Evolutionary conservation across 768 basidiomycete genomes (phyloP).

Genomic region (Scleroderma bovista): DNA sequence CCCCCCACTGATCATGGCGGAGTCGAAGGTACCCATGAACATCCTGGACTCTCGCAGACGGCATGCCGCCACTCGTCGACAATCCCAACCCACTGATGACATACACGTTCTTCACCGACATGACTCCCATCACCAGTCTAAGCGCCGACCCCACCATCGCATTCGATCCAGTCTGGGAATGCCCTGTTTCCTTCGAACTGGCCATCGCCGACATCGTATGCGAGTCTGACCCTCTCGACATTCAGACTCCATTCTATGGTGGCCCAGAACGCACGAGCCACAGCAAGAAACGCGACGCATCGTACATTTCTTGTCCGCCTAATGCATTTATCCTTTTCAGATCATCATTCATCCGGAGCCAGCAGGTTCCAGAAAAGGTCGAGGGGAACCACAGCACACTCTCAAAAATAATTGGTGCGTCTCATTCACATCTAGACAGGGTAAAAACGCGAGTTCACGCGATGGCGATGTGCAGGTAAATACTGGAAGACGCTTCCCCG

Average conservation of each 20-base stretch:
- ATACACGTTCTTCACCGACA: slow-evolving; percentile 60
- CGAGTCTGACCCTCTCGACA: slow-evolving; percentile 11
- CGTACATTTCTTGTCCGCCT: slow-evolving; percentile 77
- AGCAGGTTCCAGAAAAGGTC: slow-evolving; percentile 69
- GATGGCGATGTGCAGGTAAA: slow-evolving; percentile 41
- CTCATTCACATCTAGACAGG: neutral
- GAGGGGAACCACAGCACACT: slow-evolving; percentile 77
- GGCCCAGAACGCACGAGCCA: slow-evolving; percentile 40
- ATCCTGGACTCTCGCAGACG: slow-evolving; percentile 30
- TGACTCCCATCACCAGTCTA: slow-evolving; percentile 48
- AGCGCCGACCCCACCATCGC: slow-evolving; percentile 29
- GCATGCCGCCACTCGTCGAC: slow-evolving; percentile 49
- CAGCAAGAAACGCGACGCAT: slow-evolving; percentile 60
- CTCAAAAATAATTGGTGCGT: slow-evolving; percentile 73
- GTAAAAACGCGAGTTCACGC: neutral
- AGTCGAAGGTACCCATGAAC: no score
- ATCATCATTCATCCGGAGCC: slow-evolving; percentile 68
- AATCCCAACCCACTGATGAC: slow-evolving; percentile 47
- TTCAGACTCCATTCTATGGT: slow-evolving; percentile 21
- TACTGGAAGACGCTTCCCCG: slow-evolving; percentile 69
- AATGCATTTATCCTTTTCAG: slow-evolving; percentile 86
- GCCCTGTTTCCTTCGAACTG: slow-evolving; percentile 15
- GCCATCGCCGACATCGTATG: slow-evolving; percentile 1
- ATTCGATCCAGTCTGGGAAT: slow-evolving; percentile 31
- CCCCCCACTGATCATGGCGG: no score